These are phyloP conservation scores for Cyclotella choctawhatcheeana DNA, from an alignment of 108 stramenopile genomes.

Conservation along the genomic window DNA sequence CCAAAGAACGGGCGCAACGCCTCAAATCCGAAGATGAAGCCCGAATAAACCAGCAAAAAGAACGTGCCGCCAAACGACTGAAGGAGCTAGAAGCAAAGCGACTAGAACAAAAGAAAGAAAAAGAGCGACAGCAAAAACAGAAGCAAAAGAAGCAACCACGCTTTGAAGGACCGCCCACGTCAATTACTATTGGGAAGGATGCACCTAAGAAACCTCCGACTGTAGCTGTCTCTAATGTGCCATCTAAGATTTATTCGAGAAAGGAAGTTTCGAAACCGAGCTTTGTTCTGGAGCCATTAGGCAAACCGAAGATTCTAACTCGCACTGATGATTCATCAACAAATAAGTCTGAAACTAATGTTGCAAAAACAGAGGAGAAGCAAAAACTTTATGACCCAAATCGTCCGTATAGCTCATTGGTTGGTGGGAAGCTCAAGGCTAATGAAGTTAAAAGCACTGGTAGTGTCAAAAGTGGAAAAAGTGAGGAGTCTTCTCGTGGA, in stretches of 20 bases:
- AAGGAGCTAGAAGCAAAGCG: slow-evolving; percentile 69
- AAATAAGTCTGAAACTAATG: slow-evolving; percentile 8
- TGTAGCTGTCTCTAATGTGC: slow-evolving; percentile 2
- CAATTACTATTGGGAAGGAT: slow-evolving; percentile 15
- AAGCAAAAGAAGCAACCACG: slow-evolving; percentile 22
- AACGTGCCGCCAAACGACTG: slow-evolving; percentile 57
- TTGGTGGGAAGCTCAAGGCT: slow-evolving; percentile 42
- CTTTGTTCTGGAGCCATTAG: slow-evolving; percentile 16
- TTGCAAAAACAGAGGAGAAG: slow-evolving; percentile 4
- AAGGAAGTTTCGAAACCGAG: slow-evolving; percentile 20
- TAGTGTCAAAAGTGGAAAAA: slow-evolving; percentile 20
- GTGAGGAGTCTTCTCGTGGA: slow-evolving; percentile 22
- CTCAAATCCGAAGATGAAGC: slow-evolving; percentile 61
- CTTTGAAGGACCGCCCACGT: slow-evolving; percentile 12
- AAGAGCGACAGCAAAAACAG: slow-evolving; percentile 28
- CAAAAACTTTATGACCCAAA: slow-evolving; percentile 68
- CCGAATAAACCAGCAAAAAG: slow-evolving; percentile 53
- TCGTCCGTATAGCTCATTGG: slow-evolving; percentile 52
- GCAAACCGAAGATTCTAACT: not conserved
- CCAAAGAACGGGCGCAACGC: slow-evolving; percentile 69
- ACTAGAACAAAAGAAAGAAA: slow-evolving; percentile 47
- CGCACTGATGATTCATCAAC: not conserved
- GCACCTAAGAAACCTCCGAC: slow-evolving; percentile 8
- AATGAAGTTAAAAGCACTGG: not conserved
- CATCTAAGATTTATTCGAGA: slow-evolving; percentile 20